Conservation (phyloP, 75 land plant genomes). For the Ceratopteris richardii region DNA sequence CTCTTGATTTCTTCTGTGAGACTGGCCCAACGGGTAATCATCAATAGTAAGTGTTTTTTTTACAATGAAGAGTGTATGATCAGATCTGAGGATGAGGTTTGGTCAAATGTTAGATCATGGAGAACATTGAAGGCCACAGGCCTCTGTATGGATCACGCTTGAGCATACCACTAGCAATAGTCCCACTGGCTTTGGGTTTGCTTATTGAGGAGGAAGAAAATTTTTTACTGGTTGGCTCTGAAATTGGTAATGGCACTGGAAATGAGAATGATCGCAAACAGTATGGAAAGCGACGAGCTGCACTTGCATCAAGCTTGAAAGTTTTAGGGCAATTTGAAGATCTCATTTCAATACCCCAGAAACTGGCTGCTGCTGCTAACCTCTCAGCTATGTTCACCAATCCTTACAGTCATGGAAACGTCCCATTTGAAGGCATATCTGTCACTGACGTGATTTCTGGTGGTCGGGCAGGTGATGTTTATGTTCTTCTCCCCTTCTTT, state of each 20-base stretch:
- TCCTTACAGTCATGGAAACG: slow-evolving; percentile 35
- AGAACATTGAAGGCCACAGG: slow-evolving; percentile 70
- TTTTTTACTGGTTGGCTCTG: slow-evolving; percentile 8
- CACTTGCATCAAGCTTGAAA: slow-evolving; percentile 62
- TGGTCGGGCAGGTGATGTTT: not conserved
- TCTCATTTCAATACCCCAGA: slow-evolving; percentile 57
- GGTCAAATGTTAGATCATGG: slow-evolving; percentile 63
- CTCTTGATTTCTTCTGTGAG: slow-evolving; percentile 78
- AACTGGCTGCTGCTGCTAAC: slow-evolving; percentile 58
- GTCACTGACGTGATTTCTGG: not conserved
- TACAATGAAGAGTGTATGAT: not conserved
- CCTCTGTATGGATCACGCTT: slow-evolving; percentile 77
- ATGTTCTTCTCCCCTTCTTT: no score
- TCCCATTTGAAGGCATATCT: slow-evolving; percentile 28
- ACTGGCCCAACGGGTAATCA: slow-evolving; percentile 69
- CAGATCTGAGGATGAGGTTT: no score
- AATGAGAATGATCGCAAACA: slow-evolving; percentile 40
- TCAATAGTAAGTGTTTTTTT: no score
- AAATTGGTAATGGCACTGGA: slow-evolving; percentile 20
- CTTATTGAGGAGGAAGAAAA: slow-evolving; percentile 84
- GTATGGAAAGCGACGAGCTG: slow-evolving; percentile 49
- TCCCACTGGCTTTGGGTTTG: slow-evolving; percentile 52
- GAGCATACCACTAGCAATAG: slow-evolving; percentile 60
- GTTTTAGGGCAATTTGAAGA: slow-evolving; percentile 72
- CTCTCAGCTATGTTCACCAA: slow-evolving; percentile 55